These are phyloP conservation scores for Medicago arabica DNA, from an alignment of 306 rosid species.

Conservation along the genomic window DNA sequence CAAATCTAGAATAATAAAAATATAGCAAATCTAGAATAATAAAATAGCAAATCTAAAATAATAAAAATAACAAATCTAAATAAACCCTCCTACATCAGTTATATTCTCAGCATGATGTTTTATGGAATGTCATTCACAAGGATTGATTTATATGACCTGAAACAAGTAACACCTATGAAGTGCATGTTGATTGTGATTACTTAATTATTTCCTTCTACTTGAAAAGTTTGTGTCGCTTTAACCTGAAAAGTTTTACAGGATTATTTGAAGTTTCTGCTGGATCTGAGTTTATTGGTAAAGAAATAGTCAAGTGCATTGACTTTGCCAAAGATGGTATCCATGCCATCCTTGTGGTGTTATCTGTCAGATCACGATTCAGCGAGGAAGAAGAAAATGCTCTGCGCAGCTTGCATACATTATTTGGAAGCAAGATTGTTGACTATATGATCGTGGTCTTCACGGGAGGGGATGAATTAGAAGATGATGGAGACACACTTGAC, in stretches of 20 bases:
- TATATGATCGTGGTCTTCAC: conserved; percentile 83
- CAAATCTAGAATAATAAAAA: too few relatives aligned
- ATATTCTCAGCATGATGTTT: background rate
- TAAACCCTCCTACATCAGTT: too few relatives aligned
- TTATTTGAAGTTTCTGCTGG: conserved; percentile 69
- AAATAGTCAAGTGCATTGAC: conserved; percentile 82
- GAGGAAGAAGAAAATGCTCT: conserved; percentile 76
- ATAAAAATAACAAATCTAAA: too few relatives aligned
- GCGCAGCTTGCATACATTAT: conserved; percentile 68
- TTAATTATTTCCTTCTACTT: conserved; percentile 6
- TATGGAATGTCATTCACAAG: background rate
- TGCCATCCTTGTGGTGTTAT: conserved; percentile 76
- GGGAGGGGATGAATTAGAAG: conserved; percentile 92
- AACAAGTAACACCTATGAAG: background rate
- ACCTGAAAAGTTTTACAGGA: conserved; percentile 49
- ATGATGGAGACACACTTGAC: conserved; percentile 63
- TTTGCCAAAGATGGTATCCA: conserved; percentile 95
- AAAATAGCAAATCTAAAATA: too few relatives aligned
- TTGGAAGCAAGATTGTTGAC: conserved; percentile 75
- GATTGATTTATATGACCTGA: background rate
- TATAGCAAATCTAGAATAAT: too few relatives aligned
- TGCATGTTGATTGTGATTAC: background rate
- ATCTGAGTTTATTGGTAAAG: conserved; percentile 75
- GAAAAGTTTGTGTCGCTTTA: conserved; percentile 16
- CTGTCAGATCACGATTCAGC: conserved; percentile 75